These are phyloP conservation scores for Pseudopediastrum boryanum DNA, from an alignment of 139 green algal genomes.

Conservation along the genomic window DNA sequence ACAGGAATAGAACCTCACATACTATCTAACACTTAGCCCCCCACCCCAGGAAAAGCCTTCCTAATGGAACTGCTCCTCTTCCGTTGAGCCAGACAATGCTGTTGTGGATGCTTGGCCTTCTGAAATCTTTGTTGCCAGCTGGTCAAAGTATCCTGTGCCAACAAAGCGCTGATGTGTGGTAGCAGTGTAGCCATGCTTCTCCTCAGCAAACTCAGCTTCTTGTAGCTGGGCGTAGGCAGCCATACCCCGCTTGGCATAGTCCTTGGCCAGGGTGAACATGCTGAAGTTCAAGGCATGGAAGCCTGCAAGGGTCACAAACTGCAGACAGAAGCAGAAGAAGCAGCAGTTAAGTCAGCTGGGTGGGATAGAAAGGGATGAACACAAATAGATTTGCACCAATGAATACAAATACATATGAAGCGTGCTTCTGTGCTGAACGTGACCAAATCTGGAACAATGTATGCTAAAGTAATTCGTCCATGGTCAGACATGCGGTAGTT, in stretches of 20 bases:
- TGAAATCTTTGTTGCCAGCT: conserved; percentile 45
- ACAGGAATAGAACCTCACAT: background rate
- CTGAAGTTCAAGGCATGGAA: conserved; percentile 87
- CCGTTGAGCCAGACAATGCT: conserved; percentile 76
- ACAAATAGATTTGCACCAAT: too few species aligned
- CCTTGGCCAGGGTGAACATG: conserved; percentile 80
- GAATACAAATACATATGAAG: too few species aligned
- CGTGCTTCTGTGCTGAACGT: too few species aligned
- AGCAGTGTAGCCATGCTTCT: conserved; percentile 47
- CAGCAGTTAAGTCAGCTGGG: too few species aligned
- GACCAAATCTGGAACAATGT: too few species aligned
- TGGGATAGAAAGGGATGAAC: too few species aligned
- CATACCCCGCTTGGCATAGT: conserved; percentile 78
- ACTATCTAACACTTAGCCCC: background rate
- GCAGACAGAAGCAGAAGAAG: conserved; percentile 58
- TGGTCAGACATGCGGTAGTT: too few species aligned
- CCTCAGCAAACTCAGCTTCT: conserved; percentile 72
- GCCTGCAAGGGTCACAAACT: conserved; percentile 88
- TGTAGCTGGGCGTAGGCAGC: conserved; percentile 83
- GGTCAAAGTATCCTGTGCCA: conserved; percentile 82
- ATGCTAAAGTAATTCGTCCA: too few species aligned
- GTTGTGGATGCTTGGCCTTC: conserved; percentile 57
- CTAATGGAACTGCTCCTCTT: conserved; percentile 74
- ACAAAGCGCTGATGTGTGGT: conserved; percentile 62
- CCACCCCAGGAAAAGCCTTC: background rate